phyloP scores from a whole-genome alignment of 1,284 basidiomycete species.

The Melanopsichium pennsylvanicum region DNA sequence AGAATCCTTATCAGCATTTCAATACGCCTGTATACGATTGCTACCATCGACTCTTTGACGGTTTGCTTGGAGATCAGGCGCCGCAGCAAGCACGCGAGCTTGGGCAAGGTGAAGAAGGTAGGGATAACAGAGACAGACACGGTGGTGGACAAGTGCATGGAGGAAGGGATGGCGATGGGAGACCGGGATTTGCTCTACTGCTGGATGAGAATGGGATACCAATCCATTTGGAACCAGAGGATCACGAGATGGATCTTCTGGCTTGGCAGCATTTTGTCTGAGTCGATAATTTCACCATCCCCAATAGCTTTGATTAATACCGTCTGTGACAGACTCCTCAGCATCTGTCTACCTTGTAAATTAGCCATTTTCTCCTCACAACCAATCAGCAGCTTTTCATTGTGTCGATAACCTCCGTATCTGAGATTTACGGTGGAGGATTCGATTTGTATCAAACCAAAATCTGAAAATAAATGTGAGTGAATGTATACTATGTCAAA shows the following conservation, averaged over 20 bases:
- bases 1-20: conserved; percentile 46
- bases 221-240: conserved; percentile 20
- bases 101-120: neutral
- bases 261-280: conserved; percentile 28
- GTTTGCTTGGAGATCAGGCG: conserved; percentile 27
- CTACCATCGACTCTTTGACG: conserved; percentile 41
- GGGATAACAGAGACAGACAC: neutral
- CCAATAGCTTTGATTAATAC: too few relatives aligned
- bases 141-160: too few relatives aligned
- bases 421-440: too few relatives aligned
- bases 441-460: too few relatives aligned
- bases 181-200: conserved; percentile 18
- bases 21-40: conserved; percentile 35
- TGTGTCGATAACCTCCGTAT: too few relatives aligned
- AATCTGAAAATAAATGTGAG: too few relatives aligned
- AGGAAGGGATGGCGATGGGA: neutral
- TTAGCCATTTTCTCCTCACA: too few relatives aligned
- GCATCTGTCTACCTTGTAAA: too few relatives aligned
- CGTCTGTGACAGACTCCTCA: too few relatives aligned
- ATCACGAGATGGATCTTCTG: conserved; percentile 25
- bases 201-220: conserved; percentile 33
- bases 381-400: too few relatives aligned
- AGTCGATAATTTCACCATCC: neutral
- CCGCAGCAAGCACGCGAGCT: conserved; percentile 3
- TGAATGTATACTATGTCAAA: too few relatives aligned